phyloP scores from a whole-genome alignment of 2,329 filamentous ascomycete species.

The Alternaria triticina region DNA sequence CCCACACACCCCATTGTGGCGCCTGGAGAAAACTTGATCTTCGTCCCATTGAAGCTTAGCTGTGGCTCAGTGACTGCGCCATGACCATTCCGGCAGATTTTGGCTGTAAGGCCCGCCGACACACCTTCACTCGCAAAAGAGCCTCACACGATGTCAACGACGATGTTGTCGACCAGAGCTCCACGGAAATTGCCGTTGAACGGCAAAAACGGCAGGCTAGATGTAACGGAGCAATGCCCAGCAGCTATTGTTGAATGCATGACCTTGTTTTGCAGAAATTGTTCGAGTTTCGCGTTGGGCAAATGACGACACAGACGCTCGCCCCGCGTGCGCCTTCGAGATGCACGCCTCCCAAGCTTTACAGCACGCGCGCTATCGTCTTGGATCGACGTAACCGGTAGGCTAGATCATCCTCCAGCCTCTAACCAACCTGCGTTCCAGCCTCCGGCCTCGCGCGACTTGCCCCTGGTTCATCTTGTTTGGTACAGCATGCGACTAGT shows the following conservation, averaged over 20 bases:
- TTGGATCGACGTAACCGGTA: conserved; percentile 3
- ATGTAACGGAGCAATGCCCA: not conserved
- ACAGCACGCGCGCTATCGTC: not conserved
- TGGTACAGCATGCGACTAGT: conserved; percentile 1
- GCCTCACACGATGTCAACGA: not conserved
- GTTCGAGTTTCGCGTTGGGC: not conserved
- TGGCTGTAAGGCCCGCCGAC: not conserved
- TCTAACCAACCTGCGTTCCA: not conserved
- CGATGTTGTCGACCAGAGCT: not conserved
- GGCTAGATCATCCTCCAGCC: not conserved
- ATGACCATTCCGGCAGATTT: not conserved
- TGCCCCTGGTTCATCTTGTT: not conserved
- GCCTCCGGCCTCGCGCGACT: not conserved
- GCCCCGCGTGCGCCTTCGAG: not conserved
- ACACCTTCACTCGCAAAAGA: not conserved
- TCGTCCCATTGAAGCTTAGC: not conserved
- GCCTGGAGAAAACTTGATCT: not conserved
- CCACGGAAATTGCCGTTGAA: not conserved
- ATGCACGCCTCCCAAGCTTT: conserved; percentile 1
- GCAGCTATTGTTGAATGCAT: not conserved
- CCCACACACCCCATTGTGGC: not conserved
- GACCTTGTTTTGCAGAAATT: not conserved
- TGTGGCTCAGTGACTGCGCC: not conserved
- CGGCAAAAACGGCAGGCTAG: not conserved
- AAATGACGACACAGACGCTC: conserved; percentile 4